Conservation (phyloP, 2,329 filamentous ascomycete species). For the Dichotomopilus funicola region DNA sequence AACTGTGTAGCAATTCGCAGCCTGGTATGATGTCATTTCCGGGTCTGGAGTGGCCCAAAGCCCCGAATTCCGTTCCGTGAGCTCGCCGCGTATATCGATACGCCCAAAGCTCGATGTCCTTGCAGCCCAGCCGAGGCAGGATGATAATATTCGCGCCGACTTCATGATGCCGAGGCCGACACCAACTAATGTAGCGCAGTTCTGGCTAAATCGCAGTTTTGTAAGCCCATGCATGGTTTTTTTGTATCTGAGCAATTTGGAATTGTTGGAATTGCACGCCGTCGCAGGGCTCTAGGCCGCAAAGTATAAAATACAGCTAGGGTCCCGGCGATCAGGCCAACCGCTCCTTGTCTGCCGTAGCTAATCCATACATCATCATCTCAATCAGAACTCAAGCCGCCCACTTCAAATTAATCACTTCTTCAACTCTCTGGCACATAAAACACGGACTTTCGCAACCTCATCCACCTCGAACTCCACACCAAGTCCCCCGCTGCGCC, state of each 20-base stretch:
- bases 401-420: not conserved
- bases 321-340: not conserved
- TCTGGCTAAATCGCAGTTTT: not conserved
- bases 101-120: no score
- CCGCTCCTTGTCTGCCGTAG: not conserved
- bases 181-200: not conserved
- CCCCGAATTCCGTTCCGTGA: not conserved
- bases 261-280: no score
- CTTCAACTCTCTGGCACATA: not conserved
- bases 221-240: constrained; percentile 3
- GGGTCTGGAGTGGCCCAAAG: not conserved
- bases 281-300: no score
- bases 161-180: constrained; percentile 9
- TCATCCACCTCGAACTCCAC: not conserved
- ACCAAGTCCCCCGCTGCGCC: not conserved
- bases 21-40: no score
- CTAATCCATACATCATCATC: not conserved
- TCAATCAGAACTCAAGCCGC: not conserved
- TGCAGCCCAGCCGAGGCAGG: no score
- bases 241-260: not conserved
- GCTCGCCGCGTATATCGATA: no score
- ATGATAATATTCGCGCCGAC: no score
- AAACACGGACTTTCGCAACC: not conserved
- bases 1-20: no score
- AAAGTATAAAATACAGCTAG: not conserved